These are phyloP conservation scores for Fistulifera solaris DNA, from an alignment of 108 stramenopile species.

Conservation along the genomic window DNA sequence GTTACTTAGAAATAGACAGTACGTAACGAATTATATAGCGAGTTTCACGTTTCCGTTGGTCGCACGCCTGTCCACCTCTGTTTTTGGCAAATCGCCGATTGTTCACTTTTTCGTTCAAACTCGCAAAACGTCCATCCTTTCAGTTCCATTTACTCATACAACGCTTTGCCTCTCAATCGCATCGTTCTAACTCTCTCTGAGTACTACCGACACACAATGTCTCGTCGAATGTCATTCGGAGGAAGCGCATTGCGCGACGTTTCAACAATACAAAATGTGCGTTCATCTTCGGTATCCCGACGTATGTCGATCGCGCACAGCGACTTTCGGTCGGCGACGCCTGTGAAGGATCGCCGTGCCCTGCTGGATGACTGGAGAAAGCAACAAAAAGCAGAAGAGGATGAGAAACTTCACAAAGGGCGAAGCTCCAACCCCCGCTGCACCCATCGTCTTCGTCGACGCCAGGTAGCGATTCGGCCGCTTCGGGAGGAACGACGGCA, in stretches of 20 bases:
- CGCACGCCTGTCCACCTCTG: no score
- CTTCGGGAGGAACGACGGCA: conserved; percentile 4
- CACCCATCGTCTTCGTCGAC: not conserved
- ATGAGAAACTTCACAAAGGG: not conserved
- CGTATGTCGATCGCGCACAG: conserved; percentile 18
- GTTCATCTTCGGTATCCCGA: conserved; percentile 17
- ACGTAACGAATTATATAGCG: no score
- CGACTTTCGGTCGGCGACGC: conserved; percentile 10
- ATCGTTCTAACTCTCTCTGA: no score
- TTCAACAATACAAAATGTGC: conserved; percentile 4
- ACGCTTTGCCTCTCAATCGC: no score
- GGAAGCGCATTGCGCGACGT: conserved; percentile 13
- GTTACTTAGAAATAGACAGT: no score
- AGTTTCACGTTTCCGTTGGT: no score
- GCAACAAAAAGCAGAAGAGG: conserved; percentile 13
- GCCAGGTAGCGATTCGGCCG: not conserved
- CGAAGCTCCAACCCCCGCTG: not conserved
- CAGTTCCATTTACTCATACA: no score
- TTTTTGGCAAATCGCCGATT: no score
- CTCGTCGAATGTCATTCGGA: conserved; percentile 23
- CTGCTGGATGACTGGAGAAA: conserved; percentile 70
- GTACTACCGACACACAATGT: not conserved
- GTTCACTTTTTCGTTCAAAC: no score
- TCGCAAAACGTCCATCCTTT: no score
- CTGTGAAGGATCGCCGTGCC: conserved; percentile 52